Percentiles rank a stretch among this genome's conserved stretches.
Conservation (phyloP, 176 grass and related monocot species). For the Aegilops sharonensis region DNA sequence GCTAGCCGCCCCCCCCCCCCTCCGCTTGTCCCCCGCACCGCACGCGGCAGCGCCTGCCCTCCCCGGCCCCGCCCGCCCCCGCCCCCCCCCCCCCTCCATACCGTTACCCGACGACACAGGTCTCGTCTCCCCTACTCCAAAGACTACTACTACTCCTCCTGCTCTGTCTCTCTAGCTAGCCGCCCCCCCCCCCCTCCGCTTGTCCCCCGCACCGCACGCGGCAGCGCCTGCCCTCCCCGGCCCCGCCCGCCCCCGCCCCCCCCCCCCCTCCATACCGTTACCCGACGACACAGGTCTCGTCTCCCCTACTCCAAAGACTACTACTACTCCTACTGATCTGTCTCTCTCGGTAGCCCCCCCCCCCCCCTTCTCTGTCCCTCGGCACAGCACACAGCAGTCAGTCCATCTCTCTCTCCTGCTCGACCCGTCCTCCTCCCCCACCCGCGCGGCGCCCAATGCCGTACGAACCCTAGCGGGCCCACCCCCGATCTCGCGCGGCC, state of each 20-base stretch:
- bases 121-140: background rate
- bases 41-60: too few relatives aligned
- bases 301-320: background rate
- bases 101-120: too few relatives aligned
- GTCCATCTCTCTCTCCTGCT: background rate
- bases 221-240: too few relatives aligned
- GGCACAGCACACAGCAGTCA: background rate
- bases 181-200: background rate
- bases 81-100: too few relatives aligned
- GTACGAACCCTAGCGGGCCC: constrained; percentile 52
- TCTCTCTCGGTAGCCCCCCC: constrained; percentile 27
- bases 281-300: constrained; percentile 78
- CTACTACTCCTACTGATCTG: background rate
- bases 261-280: constrained; percentile 27
- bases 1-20: background rate
- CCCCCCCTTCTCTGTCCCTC: background rate
- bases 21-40: too few relatives aligned
- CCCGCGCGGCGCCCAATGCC: constrained; percentile 43
- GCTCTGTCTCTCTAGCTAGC: constrained; percentile 36
- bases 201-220: too few relatives aligned
- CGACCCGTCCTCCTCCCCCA: background rate
- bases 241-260: too few relatives aligned
- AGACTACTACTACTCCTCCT: background rate
- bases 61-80: too few relatives aligned
- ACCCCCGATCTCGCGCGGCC: constrained; percentile 43